A percentile compares a stretch with the other conserved stretches of the same genome.
These are phyloP conservation scores for Pyrus betulifolia DNA, from an alignment of 306 rosid genomes.

Conservation along the genomic window DNA sequence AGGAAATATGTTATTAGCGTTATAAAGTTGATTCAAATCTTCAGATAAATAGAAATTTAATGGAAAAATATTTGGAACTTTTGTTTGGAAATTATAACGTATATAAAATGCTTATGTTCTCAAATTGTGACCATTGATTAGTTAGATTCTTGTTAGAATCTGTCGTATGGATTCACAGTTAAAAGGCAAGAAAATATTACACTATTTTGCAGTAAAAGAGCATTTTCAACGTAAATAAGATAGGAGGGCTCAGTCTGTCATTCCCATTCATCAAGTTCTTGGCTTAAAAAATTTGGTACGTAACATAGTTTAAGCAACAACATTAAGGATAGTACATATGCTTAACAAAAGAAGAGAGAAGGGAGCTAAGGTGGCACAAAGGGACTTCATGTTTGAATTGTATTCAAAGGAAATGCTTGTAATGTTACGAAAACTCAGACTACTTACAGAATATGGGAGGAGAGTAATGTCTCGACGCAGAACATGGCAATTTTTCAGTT, in stretches of 20 bases:
- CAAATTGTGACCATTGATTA: background rate
- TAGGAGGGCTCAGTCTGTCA: background rate
- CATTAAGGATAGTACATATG: background rate
- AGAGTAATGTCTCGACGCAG: background rate
- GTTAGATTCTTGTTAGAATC: background rate
- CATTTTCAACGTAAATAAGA: too few relatives aligned
- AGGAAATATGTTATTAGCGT: too few relatives aligned
- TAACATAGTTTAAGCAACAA: background rate
- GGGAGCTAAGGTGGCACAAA: background rate
- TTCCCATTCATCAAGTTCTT: background rate
- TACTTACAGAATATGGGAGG: background rate
- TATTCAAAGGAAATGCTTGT: background rate
- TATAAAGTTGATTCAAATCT: too few relatives aligned
- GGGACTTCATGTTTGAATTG: slow-evolving; percentile 1
- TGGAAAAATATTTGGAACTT: too few relatives aligned
- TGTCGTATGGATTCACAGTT: too few relatives aligned
- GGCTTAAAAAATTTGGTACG: background rate
- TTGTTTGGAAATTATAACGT: too few relatives aligned
- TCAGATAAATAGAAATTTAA: too few relatives aligned
- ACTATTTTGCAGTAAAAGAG: too few relatives aligned
- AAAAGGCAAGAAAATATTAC: background rate
- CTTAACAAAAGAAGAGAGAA: slow-evolving; percentile 7
- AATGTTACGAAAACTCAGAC: background rate
- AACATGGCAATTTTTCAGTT: too few relatives aligned
- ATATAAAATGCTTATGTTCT: background rate